phyloP scores from a whole-genome alignment of 2,329 filamentous ascomycete genomes.

The Lachnellula hyalina region DNA sequence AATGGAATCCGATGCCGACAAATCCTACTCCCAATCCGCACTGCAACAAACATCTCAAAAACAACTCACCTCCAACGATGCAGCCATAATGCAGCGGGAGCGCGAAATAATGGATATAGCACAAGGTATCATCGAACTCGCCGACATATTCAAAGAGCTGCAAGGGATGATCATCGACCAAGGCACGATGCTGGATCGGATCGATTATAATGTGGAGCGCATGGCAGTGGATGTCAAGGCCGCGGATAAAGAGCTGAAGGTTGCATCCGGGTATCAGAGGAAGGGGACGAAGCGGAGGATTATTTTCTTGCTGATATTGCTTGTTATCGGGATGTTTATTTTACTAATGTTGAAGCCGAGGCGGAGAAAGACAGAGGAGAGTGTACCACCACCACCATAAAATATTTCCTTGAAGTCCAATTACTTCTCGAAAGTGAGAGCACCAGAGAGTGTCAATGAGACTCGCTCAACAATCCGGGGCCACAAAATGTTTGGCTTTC shows the following conservation, averaged over 20 bases:
- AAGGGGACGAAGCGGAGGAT: constrained; percentile 87
- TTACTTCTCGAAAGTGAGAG: too few relatives aligned
- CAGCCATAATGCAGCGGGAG: constrained; percentile 84
- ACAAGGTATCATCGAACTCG: constrained; percentile 93
- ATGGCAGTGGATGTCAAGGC: constrained; percentile 92
- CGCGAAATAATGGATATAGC: constrained; percentile 97
- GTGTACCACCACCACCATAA: constrained; percentile 25
- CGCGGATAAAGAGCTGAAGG: constrained; percentile 85
- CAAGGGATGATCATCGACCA: constrained; percentile 94
- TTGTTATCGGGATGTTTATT: constrained; percentile 85
- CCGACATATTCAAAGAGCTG: constrained; percentile 93
- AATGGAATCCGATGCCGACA: constrained; percentile 89
- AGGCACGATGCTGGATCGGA: constrained; percentile 85
- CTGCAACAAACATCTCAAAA: constrained; percentile 68
- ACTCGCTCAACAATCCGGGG: too few relatives aligned
- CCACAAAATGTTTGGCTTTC: too few relatives aligned
- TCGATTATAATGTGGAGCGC: constrained; percentile 96
- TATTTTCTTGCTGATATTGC: constrained; percentile 77
- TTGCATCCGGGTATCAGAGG: constrained; percentile 84
- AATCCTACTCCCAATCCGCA: constrained; percentile 84
- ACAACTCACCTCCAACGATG: constrained; percentile 69
- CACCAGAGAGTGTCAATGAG: too few relatives aligned
- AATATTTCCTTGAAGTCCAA: background rate
- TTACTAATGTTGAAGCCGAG: constrained; percentile 65
- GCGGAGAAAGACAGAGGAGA: constrained; percentile 15